Evolutionary conservation across 495 filamentous ascomycete genomes (phyloP), one percentile per base, ranked within the genome.

Genomic region (Lasiosphaeria hispida): DNA sequence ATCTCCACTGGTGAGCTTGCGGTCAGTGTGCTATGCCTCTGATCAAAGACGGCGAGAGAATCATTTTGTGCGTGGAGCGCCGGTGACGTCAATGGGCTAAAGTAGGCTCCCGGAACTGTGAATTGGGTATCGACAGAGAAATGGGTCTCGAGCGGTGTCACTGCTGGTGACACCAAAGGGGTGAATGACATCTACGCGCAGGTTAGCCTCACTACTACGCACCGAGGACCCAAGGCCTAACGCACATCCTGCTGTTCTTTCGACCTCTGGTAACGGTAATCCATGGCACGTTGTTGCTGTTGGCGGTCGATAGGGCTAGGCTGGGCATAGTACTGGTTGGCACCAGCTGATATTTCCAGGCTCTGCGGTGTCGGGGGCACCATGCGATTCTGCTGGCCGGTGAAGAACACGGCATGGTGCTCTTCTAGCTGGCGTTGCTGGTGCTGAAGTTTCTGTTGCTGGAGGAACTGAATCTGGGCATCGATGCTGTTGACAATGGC

Each of bases 341-440:
- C 11, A 1, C 81, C 81, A 11, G 87, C 87, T 59, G 91, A 90
- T 65, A 97, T 80, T 67, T 97, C 92, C 42, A 93, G 81, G 68
- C 94, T 97, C 65, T 92, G 93, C 0, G 94, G 94, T 1, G 94
- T 98, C 9, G 91, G 92, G 7, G 94, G 94, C 18, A 97, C 87
- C 63, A 90, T 86, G 39, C 72, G 74, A 52, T 80, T 77, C 48
- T 81, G 77, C 23, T 86, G 83, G 33, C 71, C 66, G 58, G 78
- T 57, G 68, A 80, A 80, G 73, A 79, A 76, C 45, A 76, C 75
- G 38, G 71, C 69, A 57, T 80, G 78, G 44, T 82, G 80, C 60
- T 85, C 78, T 60, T 85, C 80, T 5, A 85, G 70, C 55, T 81
- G 77, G 30, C 82, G 76, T 48, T 80, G 76, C 53, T 80, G 72